Evolutionary conservation across 73 alveolate species (phyloP), one percentile per base, ranked within the genome.

Genomic region (Tetrahymena elliotti): DNA sequence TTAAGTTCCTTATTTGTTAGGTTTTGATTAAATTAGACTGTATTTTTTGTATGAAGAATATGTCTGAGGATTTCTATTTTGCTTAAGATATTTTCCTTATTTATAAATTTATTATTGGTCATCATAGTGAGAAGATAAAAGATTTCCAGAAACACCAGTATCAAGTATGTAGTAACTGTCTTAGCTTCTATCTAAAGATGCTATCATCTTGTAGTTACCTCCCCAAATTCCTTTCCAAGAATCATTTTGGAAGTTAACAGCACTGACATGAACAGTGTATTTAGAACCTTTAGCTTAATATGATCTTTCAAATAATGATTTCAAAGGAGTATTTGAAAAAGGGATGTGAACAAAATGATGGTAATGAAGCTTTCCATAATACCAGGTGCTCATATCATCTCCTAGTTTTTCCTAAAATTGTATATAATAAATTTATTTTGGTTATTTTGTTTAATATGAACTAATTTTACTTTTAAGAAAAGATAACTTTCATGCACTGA

Each of bases 321-420:
- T 84, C n/a, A 84, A 88, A n/a, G 95, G 95, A 33, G 93, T 84
- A 16, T 88, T 68, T 34, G 95, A 84, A 4, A 39, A 88, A 18
- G 93, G 83, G 20, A 93, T 83, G 84, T 94, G 96, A n/a, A 94
- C 53, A 94, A 84, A 94, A n/a, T 40, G 47, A 84, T 94, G 37
- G 33, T 40, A 31, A 33, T 94, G 95, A 35, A 88, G 35, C 33
- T 92, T 33, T 15, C 95, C 96, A 94, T 94, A 94, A 83, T 37
- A 84, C 96, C 96, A 94, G 4, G 38, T 35, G 16, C 22, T 15
- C 39, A 93, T 94, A n/a, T 83, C 16, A 11, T 47, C 82, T 16
- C 96, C 96, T 53, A 47, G 47, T n/a, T 88, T 84, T 88, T 84
- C 88, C 88, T 68, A 24, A 68, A 68, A 0, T 18, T 1, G 16